phyloP scores from a whole-genome alignment of 176 grass and related monocot genomes.

The Hyparrhenia diplandra region DNA sequence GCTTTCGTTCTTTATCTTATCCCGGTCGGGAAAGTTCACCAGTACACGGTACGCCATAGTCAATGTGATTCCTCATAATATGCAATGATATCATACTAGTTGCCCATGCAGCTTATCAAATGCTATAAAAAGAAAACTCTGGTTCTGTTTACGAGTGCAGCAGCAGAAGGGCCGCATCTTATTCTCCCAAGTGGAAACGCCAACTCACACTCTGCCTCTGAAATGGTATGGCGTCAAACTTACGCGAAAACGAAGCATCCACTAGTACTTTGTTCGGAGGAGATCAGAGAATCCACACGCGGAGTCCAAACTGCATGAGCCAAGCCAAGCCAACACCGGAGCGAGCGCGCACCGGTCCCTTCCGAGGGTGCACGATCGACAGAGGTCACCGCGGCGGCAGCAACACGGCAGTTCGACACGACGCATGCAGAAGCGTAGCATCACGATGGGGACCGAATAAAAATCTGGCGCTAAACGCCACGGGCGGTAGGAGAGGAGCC shows the following conservation, averaged over 20 bases:
- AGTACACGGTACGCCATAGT: not conserved
- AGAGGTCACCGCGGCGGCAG: not conserved
- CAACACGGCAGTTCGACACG: not conserved
- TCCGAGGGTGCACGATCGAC: not conserved
- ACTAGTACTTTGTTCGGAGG: not conserved
- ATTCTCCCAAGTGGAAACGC: not conserved
- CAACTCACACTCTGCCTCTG: not conserved
- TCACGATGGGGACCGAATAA: not conserved
- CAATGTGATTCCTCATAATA: not conserved
- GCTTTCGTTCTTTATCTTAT: conserved; percentile 8
- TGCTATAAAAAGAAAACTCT: no score
- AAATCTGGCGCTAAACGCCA: not conserved
- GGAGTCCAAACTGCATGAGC: no score
- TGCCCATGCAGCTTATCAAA: no score
- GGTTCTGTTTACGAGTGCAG: not conserved
- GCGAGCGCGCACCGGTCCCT: not conserved
- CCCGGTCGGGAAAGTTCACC: not conserved
- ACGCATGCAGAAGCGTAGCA: not conserved
- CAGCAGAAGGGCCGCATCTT: not conserved
- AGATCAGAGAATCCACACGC: not conserved
- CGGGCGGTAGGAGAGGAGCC: not conserved
- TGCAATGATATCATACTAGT: no score
- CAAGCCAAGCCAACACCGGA: no score
- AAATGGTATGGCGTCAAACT: not conserved
- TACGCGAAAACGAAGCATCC: not conserved